These are phyloP conservation scores for Brassica rapa DNA, from an alignment of 345 rosid genomes.

Conservation along the genomic window DNA sequence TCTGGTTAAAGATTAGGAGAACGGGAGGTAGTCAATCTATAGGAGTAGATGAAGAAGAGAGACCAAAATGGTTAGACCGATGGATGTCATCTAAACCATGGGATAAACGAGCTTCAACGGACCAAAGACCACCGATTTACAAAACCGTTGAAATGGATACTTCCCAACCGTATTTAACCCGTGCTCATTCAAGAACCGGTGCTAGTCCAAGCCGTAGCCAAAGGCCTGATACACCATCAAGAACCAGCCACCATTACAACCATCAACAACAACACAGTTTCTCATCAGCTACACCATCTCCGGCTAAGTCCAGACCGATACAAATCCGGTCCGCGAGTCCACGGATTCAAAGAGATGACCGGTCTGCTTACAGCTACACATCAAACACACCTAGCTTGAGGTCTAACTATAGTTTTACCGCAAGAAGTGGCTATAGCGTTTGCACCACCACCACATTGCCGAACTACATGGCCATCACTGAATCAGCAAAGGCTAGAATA, in stretches of 20 bases:
- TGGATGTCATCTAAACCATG: slow-evolving; percentile 63
- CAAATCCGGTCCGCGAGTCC: slow-evolving; percentile 80
- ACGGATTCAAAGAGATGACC: slow-evolving; percentile 48
- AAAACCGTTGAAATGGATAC: slow-evolving; percentile 77
- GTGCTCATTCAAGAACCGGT: slow-evolving; percentile 45
- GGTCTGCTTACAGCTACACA: slow-evolving; percentile 39
- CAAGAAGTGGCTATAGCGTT: slow-evolving; percentile 43
- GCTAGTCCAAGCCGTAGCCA: slow-evolving; percentile 49
- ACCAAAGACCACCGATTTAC: slow-evolving; percentile 54
- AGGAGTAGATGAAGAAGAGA: slow-evolving; percentile 63
- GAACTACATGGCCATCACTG: slow-evolving; percentile 81
- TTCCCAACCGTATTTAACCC: slow-evolving; percentile 52
- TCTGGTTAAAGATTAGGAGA: slow-evolving; percentile 44
- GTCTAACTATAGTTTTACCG: slow-evolving; percentile 57
- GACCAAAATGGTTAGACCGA: slow-evolving; percentile 61
- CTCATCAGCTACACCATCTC: slow-evolving; percentile 61
- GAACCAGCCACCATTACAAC: slow-evolving; percentile 52
- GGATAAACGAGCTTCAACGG: slow-evolving; percentile 66
- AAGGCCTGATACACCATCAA: slow-evolving; percentile 56
- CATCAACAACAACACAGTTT: slow-evolving; percentile 42
- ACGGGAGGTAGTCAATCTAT: slow-evolving; percentile 55
- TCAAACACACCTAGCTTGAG: slow-evolving; percentile 83
- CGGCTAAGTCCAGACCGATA: slow-evolving; percentile 60
- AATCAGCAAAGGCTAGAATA: slow-evolving; percentile 77
- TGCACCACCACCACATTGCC: slow-evolving; percentile 52